Evolutionary conservation across 768 basidiomycete species (phyloP).

Genomic region (Pisolithus orientalis): DNA sequence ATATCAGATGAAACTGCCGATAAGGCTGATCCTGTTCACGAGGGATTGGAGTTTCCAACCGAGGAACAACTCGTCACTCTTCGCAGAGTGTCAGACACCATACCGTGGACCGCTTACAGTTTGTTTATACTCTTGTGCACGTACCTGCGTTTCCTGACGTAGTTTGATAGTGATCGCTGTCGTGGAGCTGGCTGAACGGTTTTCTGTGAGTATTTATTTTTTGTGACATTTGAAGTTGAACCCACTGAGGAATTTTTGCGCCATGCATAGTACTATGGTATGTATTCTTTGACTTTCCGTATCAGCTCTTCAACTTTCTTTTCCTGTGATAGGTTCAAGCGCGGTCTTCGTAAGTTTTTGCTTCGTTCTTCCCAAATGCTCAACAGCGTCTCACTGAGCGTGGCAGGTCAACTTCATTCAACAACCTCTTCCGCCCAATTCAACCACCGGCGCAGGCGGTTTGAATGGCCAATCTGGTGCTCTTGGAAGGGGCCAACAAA

Average conservation of each 20-base stretch:
- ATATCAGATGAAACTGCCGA: too few species aligned
- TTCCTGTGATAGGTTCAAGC: conserved; percentile 25
- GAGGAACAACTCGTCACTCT: too few species aligned
- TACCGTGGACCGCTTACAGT: conserved; percentile 49
- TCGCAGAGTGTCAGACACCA: too few species aligned
- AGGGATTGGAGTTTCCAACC: too few species aligned
- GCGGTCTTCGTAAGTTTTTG: conserved; percentile 34
- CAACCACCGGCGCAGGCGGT: conserved; percentile 31
- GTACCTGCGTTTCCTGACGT: not conserved
- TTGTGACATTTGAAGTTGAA: not conserved
- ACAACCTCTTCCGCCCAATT: conserved; percentile 46
- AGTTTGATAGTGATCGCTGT: conserved; percentile 48
- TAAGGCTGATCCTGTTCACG: too few species aligned
- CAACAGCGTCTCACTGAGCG: not conserved
- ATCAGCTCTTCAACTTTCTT: not conserved
- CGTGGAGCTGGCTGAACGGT: conserved; percentile 67
- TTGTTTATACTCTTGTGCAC: not conserved
- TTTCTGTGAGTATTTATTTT: conserved; percentile 43
- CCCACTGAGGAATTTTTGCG: not conserved
- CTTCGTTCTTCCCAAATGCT: not conserved
- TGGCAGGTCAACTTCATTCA: conserved; percentile 70
- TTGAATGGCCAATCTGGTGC: conserved; percentile 57
- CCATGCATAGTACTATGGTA: conserved; percentile 40
- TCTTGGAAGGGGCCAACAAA: conserved; percentile 58
- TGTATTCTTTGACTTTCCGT: conserved; percentile 4